Evolutionary conservation across 805 yeast species (phyloP).

Genomic region (Kazachstania viticola): DNA sequence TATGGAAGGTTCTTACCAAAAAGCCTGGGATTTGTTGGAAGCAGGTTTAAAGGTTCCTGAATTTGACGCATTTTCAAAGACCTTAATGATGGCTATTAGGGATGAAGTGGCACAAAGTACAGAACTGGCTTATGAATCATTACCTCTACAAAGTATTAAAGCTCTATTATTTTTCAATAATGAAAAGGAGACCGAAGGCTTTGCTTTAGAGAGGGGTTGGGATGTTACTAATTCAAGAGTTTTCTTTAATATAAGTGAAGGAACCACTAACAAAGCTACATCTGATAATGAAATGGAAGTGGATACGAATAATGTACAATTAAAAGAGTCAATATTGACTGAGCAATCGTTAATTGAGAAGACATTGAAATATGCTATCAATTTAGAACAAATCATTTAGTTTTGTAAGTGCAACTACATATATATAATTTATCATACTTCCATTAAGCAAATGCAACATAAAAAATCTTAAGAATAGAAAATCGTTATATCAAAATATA

Average conservation of each 20-base stretch:
- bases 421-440: too few species aligned
- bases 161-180: slow-evolving; percentile 59
- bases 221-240: slow-evolving; percentile 38
- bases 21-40: slow-evolving; percentile 65
- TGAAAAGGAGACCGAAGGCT: slow-evolving; percentile 42
- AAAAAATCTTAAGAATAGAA: too few species aligned
- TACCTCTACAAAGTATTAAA: slow-evolving; percentile 78
- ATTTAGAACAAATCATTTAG: slow-evolving; percentile 82
- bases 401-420: background rate
- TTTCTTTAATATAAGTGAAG: slow-evolving; percentile 31
- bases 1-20: slow-evolving; percentile 93
- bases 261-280: slow-evolving; percentile 25
- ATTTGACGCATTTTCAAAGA: slow-evolving; percentile 64
- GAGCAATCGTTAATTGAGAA: slow-evolving; percentile 39
- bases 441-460: too few species aligned
- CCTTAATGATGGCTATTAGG: slow-evolving; percentile 69
- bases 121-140: slow-evolving; percentile 60
- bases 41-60: slow-evolving; percentile 44
- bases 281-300: slow-evolving; percentile 4
- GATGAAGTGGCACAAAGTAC: slow-evolving; percentile 76
- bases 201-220: slow-evolving; percentile 51
- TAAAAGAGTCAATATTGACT: background rate
- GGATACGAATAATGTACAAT: background rate
- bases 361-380: slow-evolving; percentile 77
- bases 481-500: too few species aligned